Conservation (phyloP, 139 green algal species). For the Penium margaritaceum region DNA sequence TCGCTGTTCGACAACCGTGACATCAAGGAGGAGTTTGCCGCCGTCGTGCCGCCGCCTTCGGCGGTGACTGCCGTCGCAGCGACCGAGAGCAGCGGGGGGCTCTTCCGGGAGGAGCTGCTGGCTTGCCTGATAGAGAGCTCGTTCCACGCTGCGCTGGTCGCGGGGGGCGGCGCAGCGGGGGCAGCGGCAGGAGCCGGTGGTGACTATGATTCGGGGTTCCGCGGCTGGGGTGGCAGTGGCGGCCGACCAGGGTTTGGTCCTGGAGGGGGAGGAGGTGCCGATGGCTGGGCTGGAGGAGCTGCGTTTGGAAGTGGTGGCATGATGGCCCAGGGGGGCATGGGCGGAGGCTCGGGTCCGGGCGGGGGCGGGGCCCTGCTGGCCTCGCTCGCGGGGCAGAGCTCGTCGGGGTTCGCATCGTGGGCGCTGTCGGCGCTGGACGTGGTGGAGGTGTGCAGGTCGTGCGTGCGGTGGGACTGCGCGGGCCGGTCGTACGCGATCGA, state of each 20-base stretch:
- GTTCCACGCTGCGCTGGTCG: conserved; percentile 34
- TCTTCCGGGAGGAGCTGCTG: conserved; percentile 40
- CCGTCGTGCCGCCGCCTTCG: no score
- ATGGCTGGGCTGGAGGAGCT: neutral
- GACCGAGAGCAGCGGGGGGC: conserved; percentile 3
- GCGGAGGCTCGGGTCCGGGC: neutral
- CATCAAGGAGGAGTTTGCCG: conserved; percentile 22
- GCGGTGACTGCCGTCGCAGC: neutral
- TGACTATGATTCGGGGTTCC: neutral
- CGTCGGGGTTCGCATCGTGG: conserved; percentile 9
- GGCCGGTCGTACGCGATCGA: conserved; percentile 42
- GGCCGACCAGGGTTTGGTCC: neutral
- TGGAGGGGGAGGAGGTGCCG: neutral
- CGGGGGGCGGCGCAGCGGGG: neutral
- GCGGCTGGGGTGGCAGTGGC: neutral
- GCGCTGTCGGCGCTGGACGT: conserved; percentile 36
- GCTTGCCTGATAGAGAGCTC: conserved; percentile 39
- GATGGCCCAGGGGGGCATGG: neutral
- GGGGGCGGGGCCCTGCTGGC: neutral
- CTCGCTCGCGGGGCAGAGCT: neutral
- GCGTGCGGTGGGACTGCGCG: conserved; percentile 36
- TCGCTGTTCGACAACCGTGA: conserved; percentile 40
- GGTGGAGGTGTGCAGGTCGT: conserved; percentile 34
- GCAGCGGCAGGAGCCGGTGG: neutral
- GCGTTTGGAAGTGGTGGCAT: neutral